phyloP scores from a whole-genome alignment of 2,329 filamentous ascomycete species.

The Aureobasidium sp. region DNA sequence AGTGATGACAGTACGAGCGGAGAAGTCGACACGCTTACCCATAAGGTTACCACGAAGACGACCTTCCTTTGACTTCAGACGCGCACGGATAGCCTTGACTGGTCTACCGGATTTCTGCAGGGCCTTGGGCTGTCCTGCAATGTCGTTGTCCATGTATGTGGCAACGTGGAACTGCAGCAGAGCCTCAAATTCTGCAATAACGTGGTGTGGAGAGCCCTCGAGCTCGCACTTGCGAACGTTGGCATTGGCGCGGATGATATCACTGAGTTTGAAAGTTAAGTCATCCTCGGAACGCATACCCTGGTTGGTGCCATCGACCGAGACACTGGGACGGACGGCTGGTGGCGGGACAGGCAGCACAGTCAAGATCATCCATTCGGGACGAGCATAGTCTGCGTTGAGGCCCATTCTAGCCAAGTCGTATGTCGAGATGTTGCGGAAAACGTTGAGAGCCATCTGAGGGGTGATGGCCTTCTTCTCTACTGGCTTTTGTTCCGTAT shows the following conservation, averaged over 20 bases:
- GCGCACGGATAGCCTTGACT: conserved; percentile 91
- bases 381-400: conserved; percentile 89
- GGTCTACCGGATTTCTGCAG: conserved; percentile 95
- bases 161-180: conserved; percentile 96
- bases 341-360: conserved; percentile 93
- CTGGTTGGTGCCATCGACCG: conserved; percentile 87
- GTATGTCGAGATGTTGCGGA: conserved; percentile 73
- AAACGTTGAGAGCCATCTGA: conserved; percentile 75
- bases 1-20: conserved; percentile 98
- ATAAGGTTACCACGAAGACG: conserved; percentile 97
- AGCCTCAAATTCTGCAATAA: conserved; percentile 82
- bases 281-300: conserved; percentile 96
- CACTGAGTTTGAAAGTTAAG: conserved; percentile 96
- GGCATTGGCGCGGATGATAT: conserved; percentile 95
- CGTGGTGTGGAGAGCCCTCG: conserved; percentile 86
- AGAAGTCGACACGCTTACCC: conserved; percentile 99
- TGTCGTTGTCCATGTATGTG: conserved; percentile 99
- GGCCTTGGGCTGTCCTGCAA: conserved; percentile 88
- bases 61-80: conserved; percentile 98
- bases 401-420: conserved; percentile 84
- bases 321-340: conserved; percentile 92
- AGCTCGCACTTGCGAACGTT: conserved; percentile 87
- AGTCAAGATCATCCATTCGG: conserved; percentile 97
- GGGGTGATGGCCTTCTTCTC: conserved; percentile 80
- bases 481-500: conserved; percentile 62